Percentiles rank a stretch among this genome's conserved stretches.
These are phyloP conservation scores for Coemansia sp. DNA, from an alignment of 192 early-diverging fungal genomes.

Conservation along the genomic window DNA sequence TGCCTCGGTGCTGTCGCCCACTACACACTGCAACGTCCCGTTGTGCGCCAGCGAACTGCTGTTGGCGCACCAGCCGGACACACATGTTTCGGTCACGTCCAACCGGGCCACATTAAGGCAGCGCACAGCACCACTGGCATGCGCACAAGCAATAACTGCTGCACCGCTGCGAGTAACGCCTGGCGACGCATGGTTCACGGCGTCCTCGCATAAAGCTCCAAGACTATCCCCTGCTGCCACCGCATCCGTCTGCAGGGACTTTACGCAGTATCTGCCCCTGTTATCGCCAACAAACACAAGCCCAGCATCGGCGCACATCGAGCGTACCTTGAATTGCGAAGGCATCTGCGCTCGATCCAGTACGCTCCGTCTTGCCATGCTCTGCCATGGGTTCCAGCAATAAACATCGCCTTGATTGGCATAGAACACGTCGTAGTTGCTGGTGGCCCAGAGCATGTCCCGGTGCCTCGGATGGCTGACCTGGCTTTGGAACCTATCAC, in stretches of 20 bases:
- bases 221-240: constrained; percentile 1
- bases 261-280: constrained; percentile 17
- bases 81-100: background rate
- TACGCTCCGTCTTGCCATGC: constrained; percentile 14
- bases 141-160: constrained; percentile 16
- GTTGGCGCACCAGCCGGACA: constrained; percentile 47
- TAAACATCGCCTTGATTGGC: constrained; percentile 30
- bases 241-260: too few species aligned
- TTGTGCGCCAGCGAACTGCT: constrained; percentile 30
- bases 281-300: constrained; percentile 47
- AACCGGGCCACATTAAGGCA: constrained; percentile 17
- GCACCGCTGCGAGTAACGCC: constrained; percentile 2
- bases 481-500: constrained; percentile 28
- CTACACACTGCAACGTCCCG: constrained; percentile 40
- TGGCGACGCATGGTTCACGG: constrained; percentile 42
- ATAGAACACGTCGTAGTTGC: constrained; percentile 46
- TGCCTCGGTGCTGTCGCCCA: constrained; percentile 38
- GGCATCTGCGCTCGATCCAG: constrained; percentile 27
- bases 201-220: constrained; percentile 18
- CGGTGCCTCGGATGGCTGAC: constrained; percentile 52
- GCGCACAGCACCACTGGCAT: constrained; percentile 29
- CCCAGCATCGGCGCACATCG: constrained; percentile 40
- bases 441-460: constrained; percentile 51
- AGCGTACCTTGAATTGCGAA: constrained; percentile 19
- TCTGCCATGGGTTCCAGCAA: constrained; percentile 43